Base-by-base conservation (phyloP, 768 basidiomycete species). In the Russula dissimulans region DNA sequence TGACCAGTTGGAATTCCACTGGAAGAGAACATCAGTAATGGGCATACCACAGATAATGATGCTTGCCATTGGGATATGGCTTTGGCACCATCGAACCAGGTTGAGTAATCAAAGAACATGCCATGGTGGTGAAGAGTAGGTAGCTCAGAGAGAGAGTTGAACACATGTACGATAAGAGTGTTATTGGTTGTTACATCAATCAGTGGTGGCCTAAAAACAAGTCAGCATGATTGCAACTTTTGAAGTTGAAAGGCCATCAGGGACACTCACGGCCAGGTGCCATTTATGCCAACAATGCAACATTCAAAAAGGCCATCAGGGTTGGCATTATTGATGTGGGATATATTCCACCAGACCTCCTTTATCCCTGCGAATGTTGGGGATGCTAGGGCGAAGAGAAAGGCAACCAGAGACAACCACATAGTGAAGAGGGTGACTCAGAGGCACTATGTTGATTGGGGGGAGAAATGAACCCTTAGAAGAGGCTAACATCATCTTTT, bases 71-170 rank as follows among this genome's bases (percentile, higher is more conserved):
- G 91, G 0, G 87, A 81, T 42, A 93, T 83, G 6, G 79, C 83
- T 38, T 81, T 72, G 0, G 95, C 92, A 41, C 95, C 95, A 71
- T 98, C 95, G 78, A 86, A 87, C 85, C 89, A 97, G 17, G 83
- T 81, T 0, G 88, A 80, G 1, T 81, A 79, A 70, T 94, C 94
- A 78, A 97, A 93, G 75, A 84, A 93, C 87, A 95, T 91, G 63
- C 95, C 95, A 73, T 97, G 95, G 69, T 95, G 88, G 71, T 98
- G 95, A 15, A 97, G 74, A 0, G 86, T 79, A 0, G 88, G 80
- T 0, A 85, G 80, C 31, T 75, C 64, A 55, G 87, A 83, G 57
- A 95, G 71, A 3, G 80, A 80, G 71, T 95, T 93, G 32, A 76
- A 76, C 6, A 85, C 83, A 69, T 97, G 94, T 0, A 97, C 78